phyloP scores from a whole-genome alignment of 1,284 basidiomycete genomes.

The Puccinia hordei region DNA sequence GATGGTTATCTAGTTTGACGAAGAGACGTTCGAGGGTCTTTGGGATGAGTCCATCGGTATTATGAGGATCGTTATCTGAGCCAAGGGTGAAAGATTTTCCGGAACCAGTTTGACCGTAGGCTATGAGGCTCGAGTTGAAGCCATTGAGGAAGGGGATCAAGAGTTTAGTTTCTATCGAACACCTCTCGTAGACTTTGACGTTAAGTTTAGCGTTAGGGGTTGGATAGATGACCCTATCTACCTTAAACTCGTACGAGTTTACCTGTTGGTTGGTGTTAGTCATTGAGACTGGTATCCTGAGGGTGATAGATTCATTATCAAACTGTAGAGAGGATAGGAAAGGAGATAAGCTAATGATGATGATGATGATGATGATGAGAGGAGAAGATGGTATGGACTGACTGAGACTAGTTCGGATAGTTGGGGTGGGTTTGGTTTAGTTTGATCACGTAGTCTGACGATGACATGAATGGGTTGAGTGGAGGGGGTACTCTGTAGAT shows the following conservation, averaged over 20 bases:
- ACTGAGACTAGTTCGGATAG: slow-evolving; percentile 1
- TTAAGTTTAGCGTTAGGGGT: slow-evolving; percentile 10
- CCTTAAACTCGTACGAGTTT: slow-evolving; percentile 12
- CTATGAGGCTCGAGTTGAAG: slow-evolving; percentile 34
- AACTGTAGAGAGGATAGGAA: background rate
- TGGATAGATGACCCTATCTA: slow-evolving; percentile 15
- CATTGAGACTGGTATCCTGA: slow-evolving; percentile 4
- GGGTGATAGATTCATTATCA: slow-evolving; percentile 4
- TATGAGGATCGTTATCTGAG: background rate
- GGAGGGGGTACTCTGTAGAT: background rate
- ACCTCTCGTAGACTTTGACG: background rate
- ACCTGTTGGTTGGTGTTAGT: background rate
- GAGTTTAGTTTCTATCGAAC: background rate
- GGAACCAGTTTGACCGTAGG: slow-evolving; percentile 39
- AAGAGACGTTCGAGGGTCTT: slow-evolving; percentile 38
- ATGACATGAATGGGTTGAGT: slow-evolving; percentile 29
- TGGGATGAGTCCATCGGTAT: slow-evolving; percentile 20
- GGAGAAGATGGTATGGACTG: background rate
- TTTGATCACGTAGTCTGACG: slow-evolving; percentile 18
- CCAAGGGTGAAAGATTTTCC: slow-evolving; percentile 48
- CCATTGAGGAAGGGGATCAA: slow-evolving; percentile 30
- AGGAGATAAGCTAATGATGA: background rate
- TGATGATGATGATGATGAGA: background rate
- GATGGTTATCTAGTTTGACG: background rate
- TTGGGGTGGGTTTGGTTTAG: background rate